phyloP scores from a whole-genome alignment of 176 grass and related monocot species.

The Puya raimondii region DNA sequence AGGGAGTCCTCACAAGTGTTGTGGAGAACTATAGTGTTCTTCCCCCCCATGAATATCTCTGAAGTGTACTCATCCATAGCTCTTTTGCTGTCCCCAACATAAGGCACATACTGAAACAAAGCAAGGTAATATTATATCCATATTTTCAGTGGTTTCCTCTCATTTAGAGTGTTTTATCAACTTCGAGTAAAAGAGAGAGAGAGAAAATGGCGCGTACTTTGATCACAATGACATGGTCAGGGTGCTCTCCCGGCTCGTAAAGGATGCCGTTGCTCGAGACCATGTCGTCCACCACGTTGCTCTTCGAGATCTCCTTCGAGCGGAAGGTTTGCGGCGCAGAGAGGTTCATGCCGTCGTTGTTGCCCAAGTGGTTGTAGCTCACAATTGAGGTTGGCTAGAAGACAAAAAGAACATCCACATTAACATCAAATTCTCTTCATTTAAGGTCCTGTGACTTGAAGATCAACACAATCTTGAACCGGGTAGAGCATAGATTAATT shows the following conservation, averaged over 20 bases:
- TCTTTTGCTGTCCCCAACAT: constrained; percentile 97
- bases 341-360: constrained; percentile 95
- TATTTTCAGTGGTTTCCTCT: background rate
- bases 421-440: background rate
- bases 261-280: constrained; percentile 91
- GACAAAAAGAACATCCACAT: background rate
- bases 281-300: constrained; percentile 98
- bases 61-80: constrained; percentile 99
- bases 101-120: constrained; percentile 74
- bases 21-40: constrained; percentile 88
- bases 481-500: too few relatives aligned
- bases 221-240: constrained; percentile 90
- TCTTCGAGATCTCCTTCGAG: constrained; percentile 99
- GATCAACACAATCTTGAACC: too few relatives aligned
- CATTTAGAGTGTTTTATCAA: background rate
- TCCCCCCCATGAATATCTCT: constrained; percentile 97
- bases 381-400: constrained; percentile 90
- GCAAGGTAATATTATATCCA: background rate
- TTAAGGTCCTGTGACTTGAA: background rate
- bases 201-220: constrained; percentile 42
- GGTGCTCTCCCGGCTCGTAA: constrained; percentile 85
- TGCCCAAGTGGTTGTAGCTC: constrained; percentile 95
- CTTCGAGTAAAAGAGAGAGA: background rate
- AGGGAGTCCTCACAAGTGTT: constrained; percentile 98
- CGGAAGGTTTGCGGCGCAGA: constrained; percentile 93